Percentiles rank a stretch among this genome's conserved stretches.
Evolutionary conservation across 768 basidiomycete genomes (phyloP).

Genomic region (Leucocoprinus birnbaumii): DNA sequence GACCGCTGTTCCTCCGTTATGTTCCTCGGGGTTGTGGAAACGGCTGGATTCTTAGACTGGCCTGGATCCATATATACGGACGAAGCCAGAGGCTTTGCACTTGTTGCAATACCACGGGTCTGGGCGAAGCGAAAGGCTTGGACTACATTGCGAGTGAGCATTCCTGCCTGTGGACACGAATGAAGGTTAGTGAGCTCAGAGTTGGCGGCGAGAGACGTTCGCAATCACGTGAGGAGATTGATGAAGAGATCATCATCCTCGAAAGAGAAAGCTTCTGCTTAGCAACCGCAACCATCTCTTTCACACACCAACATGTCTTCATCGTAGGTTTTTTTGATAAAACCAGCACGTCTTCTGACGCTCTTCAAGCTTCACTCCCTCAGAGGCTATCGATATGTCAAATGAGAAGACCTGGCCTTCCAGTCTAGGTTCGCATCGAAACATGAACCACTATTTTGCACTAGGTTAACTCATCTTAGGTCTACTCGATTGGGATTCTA

Average conservation of each 20-base stretch:
- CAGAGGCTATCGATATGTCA: conserved; percentile 51
- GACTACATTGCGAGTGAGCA: conserved; percentile 2
- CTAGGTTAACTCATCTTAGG: conserved; percentile 33
- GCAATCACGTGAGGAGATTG: conserved; percentile 8
- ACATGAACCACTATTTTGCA: not conserved
- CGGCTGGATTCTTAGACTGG: conserved; percentile 32
- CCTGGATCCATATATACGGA: conserved; percentile 43
- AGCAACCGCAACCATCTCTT: conserved; percentile 10
- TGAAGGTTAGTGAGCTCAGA: no score
- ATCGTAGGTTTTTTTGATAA: conserved; percentile 27
- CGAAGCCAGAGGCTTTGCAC: conserved; percentile 31
- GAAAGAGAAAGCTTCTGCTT: not conserved
- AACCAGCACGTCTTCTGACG: conserved; percentile 2
- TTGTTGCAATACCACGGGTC: not conserved
- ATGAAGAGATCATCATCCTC: not conserved
- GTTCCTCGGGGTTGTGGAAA: conserved; percentile 51
- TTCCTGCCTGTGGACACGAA: not conserved
- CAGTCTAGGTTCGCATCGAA: conserved; percentile 45
- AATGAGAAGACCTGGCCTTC: conserved; percentile 75
- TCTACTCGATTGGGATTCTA: conserved; percentile 79
- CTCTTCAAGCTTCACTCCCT: conserved; percentile 52
- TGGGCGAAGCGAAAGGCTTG: not conserved
- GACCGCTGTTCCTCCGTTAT: conserved; percentile 48
- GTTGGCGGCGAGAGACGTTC: not conserved
- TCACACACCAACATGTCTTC: conserved; percentile 31